Percentiles rank a stretch among this genome's conserved stretches.
Evolutionary conservation across 2,329 filamentous ascomycete species (phyloP).

Genomic region (Phialocephala sp.): DNA sequence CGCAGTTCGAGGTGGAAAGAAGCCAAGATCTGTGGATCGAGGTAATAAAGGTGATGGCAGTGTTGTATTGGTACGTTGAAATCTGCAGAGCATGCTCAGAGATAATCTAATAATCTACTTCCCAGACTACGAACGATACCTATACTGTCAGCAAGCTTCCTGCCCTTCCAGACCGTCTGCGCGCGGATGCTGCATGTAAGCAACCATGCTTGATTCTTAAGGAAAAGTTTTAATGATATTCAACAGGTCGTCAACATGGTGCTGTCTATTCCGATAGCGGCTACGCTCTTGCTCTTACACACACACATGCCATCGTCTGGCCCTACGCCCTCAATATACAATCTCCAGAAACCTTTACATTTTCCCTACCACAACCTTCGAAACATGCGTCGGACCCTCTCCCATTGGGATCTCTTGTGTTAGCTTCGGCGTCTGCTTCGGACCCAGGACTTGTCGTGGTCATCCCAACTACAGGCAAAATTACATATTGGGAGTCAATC

Average conservation of each 20-base stretch:
- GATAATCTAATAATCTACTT: slow-evolving; percentile 10
- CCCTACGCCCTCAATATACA: slow-evolving; percentile 75
- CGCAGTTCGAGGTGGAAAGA: slow-evolving; percentile 63
- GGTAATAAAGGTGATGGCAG: slow-evolving; percentile 73
- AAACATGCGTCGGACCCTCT: slow-evolving; percentile 71
- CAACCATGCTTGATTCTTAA: slow-evolving; percentile 19
- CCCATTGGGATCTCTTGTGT: slow-evolving; percentile 83
- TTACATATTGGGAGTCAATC: slow-evolving; percentile 95
- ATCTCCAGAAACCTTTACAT: slow-evolving; percentile 78
- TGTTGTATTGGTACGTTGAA: slow-evolving; percentile 64
- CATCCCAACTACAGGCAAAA: slow-evolving; percentile 80
- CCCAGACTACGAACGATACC: slow-evolving; percentile 79
- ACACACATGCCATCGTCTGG: slow-evolving; percentile 87
- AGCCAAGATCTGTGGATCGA: slow-evolving; percentile 66
- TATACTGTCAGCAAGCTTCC: slow-evolving; percentile 87
- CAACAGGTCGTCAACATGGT: slow-evolving; percentile 66
- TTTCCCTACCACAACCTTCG: slow-evolving; percentile 77
- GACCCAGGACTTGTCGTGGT: slow-evolving; percentile 88
- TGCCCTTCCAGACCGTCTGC: slow-evolving; percentile 78
- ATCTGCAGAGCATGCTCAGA: slow-evolving; percentile 12
- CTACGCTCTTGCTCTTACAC: slow-evolving; percentile 81
- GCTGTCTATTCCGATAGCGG: slow-evolving; percentile 68
- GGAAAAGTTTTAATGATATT: slow-evolving; percentile 16
- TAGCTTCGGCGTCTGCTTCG: slow-evolving; percentile 75
- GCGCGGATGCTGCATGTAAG: slow-evolving; percentile 69